phyloP scores from a whole-genome alignment of 2,329 filamentous ascomycete genomes.

The Botrytis pseudocinerea region DNA sequence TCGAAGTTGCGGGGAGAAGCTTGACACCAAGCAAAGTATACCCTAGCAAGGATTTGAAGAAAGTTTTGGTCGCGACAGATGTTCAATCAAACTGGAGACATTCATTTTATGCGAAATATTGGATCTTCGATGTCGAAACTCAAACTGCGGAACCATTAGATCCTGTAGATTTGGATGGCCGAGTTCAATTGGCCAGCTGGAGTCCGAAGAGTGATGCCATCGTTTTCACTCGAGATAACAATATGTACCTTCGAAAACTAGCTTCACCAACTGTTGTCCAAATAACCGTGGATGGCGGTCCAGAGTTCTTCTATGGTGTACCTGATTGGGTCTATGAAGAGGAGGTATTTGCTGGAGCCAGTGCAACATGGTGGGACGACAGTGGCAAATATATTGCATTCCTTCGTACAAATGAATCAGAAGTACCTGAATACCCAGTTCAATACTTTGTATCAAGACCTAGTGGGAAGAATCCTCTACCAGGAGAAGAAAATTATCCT shows the following conservation, averaged over 20 bases:
- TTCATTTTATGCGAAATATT: constrained; percentile 84
- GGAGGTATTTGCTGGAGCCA: constrained; percentile 77
- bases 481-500: constrained; percentile 84
- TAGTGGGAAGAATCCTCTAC: constrained; percentile 66
- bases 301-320: constrained; percentile 89
- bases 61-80: constrained; percentile 79
- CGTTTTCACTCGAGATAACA: constrained; percentile 88
- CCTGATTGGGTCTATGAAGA: constrained; percentile 96
- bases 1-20: constrained; percentile 58
- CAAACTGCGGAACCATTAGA: constrained; percentile 78
- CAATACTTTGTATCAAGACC: constrained; percentile 91
- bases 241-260: constrained; percentile 77
- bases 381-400: constrained; percentile 90
- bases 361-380: constrained; percentile 92
- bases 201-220: constrained; percentile 83
- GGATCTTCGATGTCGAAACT: constrained; percentile 84
- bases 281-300: constrained; percentile 84
- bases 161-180: constrained; percentile 61
- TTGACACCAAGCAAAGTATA: constrained; percentile 62
- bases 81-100: constrained; percentile 81
- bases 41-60: constrained; percentile 82
- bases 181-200: constrained; percentile 85
- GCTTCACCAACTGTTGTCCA: constrained; percentile 47
- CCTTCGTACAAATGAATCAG: constrained; percentile 88
- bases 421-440: constrained; percentile 86